These are phyloP conservation scores for Penicillium sp. DNA, from an alignment of 2,329 filamentous ascomycete species.

Conservation along the genomic window DNA sequence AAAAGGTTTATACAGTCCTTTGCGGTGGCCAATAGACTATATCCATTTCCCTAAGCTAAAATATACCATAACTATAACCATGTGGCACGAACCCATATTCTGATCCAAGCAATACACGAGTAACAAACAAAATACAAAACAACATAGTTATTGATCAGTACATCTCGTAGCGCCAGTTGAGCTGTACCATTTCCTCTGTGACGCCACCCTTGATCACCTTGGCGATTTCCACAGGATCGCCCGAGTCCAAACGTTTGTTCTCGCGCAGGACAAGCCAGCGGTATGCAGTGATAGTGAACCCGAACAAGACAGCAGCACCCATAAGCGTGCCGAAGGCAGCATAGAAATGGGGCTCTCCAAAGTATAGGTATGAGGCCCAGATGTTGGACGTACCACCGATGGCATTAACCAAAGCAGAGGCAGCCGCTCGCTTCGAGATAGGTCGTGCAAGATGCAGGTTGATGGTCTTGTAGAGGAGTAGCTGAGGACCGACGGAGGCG, in stretches of 20 bases:
- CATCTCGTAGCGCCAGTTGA: constrained; percentile 49
- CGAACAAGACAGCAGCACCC: constrained; percentile 31
- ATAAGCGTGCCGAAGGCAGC: constrained; percentile 44
- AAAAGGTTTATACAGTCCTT: background rate
- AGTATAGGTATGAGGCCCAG: constrained; percentile 29
- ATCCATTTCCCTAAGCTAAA: background rate
- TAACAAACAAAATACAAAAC: background rate
- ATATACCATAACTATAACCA: background rate
- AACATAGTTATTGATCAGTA: constrained; percentile 25
- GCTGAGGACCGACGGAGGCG: constrained; percentile 43
- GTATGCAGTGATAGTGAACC: constrained; percentile 38
- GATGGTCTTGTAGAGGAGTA: constrained; percentile 46
- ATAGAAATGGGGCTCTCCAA: constrained; percentile 36
- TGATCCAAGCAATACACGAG: background rate
- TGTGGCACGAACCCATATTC: background rate
- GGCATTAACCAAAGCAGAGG: constrained; percentile 43
- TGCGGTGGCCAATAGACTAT: background rate
- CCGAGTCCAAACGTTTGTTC: constrained; percentile 42
- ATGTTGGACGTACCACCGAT: constrained; percentile 30
- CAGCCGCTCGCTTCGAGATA: constrained; percentile 45
- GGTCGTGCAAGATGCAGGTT: constrained; percentile 46
- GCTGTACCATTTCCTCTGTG: constrained; percentile 46
- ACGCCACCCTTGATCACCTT: constrained; percentile 46
- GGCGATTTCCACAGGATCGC: constrained; percentile 37
- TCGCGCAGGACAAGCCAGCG: constrained; percentile 42